Evolutionary conservation across 129 eudicot genomes (phyloP), one percentile per base, ranked within the genome.

Genomic region (Flaveria brownii): DNA sequence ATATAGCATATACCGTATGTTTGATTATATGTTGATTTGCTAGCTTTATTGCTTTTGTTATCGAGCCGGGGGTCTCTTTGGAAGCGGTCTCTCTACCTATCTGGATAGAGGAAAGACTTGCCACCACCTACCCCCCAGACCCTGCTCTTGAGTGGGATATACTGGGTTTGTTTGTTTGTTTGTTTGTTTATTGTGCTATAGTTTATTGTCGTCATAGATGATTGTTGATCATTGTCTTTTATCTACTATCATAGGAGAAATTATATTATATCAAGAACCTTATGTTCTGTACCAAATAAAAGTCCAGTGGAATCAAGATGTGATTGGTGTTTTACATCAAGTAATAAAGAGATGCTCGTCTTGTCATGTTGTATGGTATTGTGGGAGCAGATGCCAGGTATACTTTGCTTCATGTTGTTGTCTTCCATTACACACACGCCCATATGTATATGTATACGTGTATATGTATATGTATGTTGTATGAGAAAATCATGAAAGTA

Each of bases 321-420:
- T 68, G 97, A 89, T 36, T 84, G 88, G 80, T 95, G 99, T 82
- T 89, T 95, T 75, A 59, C 85, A 25, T 79, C 87, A 76, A 74
- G 77, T 78, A 83, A 85, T 89, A 50, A 91, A 91, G 83, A 87
- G 85, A 77, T 95, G 99, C 82, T 91, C 99, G 30, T 85, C 89
- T 80, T 91, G 99, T 76, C 96, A 85, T 59, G 85, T 87, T 76
- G 96, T 89, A 75, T 91, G 93, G 83, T 95, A 91, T 68, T 95
- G 97, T 78, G 89, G 94, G 77, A 87, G 86, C 80, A 75, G 65
- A 22, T 95, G 99, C 69, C 99, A 95, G 99, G 99, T 95, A 84
- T 59, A 28, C 36, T 43, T 25, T 30, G 45, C 20, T 75, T 33
- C 36, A 14, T 28, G 57, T 70, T 22, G 51, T 42, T 5, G 9